Percentiles rank a stretch among this genome's conserved stretches.
Conservation (phyloP, 2,329 filamentous ascomycete species). For the Diplocarpon rosae region DNA sequence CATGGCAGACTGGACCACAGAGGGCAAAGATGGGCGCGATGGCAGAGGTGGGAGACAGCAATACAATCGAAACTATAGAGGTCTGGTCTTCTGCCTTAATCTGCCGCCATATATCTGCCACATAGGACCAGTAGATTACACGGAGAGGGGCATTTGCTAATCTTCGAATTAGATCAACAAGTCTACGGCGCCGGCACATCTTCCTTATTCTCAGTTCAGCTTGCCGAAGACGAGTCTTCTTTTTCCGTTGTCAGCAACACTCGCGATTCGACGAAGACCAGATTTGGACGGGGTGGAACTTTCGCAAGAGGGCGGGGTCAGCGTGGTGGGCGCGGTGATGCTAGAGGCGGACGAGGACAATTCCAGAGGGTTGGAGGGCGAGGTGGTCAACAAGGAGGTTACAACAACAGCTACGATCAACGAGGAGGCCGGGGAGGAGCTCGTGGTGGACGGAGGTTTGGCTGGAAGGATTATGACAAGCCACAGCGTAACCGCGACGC, state of each 20-base stretch:
- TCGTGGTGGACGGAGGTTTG: conserved; percentile 75
- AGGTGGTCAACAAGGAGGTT: conserved; percentile 45
- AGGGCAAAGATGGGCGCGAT: conserved; percentile 73
- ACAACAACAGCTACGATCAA: conserved; percentile 57
- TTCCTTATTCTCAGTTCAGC: conserved; percentile 79
- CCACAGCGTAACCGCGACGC: conserved; percentile 91
- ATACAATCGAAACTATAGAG: conserved; percentile 89
- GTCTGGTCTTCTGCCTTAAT: conserved; percentile 36
- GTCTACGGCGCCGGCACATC: conserved; percentile 87
- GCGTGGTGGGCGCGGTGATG: conserved; percentile 65
- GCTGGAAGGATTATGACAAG: conserved; percentile 99
- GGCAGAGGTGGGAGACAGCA: conserved; percentile 67
- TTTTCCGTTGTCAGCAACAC: conserved; percentile 98
- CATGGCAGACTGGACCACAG: conserved; percentile 96
- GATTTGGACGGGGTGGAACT: conserved; percentile 81
- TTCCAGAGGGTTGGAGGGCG: conserved; percentile 65
- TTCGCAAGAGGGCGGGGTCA: conserved; percentile 67
- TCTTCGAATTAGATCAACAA: conserved; percentile 62
- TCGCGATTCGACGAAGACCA: conserved; percentile 71
- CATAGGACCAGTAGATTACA: neutral
- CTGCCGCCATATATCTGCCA: conserved; percentile 7
- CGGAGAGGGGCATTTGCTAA: conserved; percentile 3
- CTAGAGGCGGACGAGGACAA: conserved; percentile 46
- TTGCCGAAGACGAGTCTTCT: conserved; percentile 88
- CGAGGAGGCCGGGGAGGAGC: conserved; percentile 60